Conservation (phyloP, 495 filamentous ascomycete species). For the Collariella sp. region DNA sequence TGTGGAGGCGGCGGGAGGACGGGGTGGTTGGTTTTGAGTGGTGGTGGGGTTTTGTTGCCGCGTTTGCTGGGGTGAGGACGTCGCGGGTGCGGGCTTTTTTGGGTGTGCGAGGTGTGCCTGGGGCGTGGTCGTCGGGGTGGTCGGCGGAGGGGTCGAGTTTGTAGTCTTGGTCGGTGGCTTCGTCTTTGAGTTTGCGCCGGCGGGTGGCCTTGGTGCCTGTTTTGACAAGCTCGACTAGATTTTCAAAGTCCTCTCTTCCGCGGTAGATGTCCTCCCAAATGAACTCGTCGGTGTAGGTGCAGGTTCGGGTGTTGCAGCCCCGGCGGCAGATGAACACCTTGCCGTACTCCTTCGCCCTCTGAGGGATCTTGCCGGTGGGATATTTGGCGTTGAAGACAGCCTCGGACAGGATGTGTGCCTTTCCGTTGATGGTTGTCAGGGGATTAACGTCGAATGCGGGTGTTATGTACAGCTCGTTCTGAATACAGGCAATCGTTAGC, state of each 20-base stretch:
- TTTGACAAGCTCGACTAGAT: constrained; percentile 56
- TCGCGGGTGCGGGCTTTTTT: constrained; percentile 27
- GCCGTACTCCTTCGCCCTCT: constrained; percentile 64
- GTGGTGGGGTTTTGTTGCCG: constrained; percentile 28
- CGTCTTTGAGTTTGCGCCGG: constrained; percentile 39
- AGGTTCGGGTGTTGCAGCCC: constrained; percentile 78
- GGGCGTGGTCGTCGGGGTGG: constrained; percentile 37
- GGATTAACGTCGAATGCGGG: constrained; percentile 75
- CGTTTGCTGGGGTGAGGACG: constrained; percentile 29
- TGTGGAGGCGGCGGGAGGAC: constrained; percentile 58
- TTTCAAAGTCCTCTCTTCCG: constrained; percentile 52
- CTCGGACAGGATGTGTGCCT: constrained; percentile 68
- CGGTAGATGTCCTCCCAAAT: constrained; percentile 78
- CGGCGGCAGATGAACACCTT: constrained; percentile 87
- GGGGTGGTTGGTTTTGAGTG: constrained; percentile 44
- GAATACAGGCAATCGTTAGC: not conserved
- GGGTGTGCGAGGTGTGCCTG: constrained; percentile 26
- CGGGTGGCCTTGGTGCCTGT: constrained; percentile 62
- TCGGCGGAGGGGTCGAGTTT: constrained; percentile 31
- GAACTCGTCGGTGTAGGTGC: constrained; percentile 89
- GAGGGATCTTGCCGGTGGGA: constrained; percentile 67
- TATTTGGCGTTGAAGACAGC: constrained; percentile 56
- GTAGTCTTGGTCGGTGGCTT: constrained; percentile 42
- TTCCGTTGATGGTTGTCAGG: constrained; percentile 84
- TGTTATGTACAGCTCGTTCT: constrained; percentile 91